These are phyloP conservation scores for Lanmaoa rubissima DNA, from an alignment of 768 basidiomycete species.

Conservation along the genomic window DNA sequence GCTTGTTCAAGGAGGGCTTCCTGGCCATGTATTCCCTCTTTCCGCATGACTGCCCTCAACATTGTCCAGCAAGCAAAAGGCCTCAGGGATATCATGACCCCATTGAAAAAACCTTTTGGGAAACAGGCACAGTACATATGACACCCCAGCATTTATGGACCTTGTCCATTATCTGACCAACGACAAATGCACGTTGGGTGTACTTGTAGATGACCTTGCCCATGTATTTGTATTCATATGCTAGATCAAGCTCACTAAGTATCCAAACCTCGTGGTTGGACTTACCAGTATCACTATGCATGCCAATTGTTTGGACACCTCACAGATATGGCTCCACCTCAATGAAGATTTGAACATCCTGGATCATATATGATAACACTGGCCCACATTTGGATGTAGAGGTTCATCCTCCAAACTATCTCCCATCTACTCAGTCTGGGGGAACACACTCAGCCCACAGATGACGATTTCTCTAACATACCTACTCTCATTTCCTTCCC, in stretches of 20 bases:
- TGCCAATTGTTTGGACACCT: constrained; percentile 30
- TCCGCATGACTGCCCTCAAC: no score
- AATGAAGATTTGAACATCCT: constrained; percentile 20
- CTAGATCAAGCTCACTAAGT: constrained; percentile 24
- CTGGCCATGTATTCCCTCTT: constrained; percentile 35
- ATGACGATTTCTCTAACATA: no score
- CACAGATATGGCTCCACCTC: constrained; percentile 29
- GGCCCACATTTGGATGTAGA: background rate
- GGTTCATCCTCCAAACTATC: constrained; percentile 13
- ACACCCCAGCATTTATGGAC: constrained; percentile 26
- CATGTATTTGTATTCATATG: constrained; percentile 19
- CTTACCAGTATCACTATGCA: constrained; percentile 39
- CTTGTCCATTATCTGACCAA: constrained; percentile 23
- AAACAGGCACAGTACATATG: constrained; percentile 17
- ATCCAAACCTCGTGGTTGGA: constrained; percentile 34
- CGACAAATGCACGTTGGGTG: constrained; percentile 10
- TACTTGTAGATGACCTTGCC: constrained; percentile 23
- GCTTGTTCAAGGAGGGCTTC: constrained; percentile 43
- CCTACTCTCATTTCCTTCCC: no score
- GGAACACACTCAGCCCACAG: no score
- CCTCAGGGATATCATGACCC: no score
- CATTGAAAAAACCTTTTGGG: constrained; percentile 17
- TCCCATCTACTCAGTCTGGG: no score
- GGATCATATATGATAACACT: constrained; percentile 11
- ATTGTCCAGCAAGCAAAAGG: no score